phyloP scores from a whole-genome alignment of 2,329 filamentous ascomycete genomes.

The Drechslerella dactyloides region DNA sequence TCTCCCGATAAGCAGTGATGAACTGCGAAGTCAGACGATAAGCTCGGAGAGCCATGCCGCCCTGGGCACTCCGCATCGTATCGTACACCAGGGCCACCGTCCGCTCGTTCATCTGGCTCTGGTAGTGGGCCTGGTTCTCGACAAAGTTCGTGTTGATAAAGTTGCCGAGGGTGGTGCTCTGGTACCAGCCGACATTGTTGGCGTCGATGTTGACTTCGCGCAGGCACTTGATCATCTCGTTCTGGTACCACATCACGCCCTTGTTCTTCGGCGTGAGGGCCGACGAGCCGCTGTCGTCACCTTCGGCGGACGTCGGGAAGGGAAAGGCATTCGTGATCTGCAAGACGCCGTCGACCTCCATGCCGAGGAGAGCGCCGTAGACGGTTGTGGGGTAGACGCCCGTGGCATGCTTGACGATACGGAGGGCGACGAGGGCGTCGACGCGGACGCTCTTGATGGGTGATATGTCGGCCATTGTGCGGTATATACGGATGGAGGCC shows the following conservation, averaged over 20 bases:
- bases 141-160: constrained; percentile 94
- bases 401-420: constrained; percentile 95
- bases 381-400: constrained; percentile 85
- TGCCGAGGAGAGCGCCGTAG: constrained; percentile 88
- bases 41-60: constrained; percentile 84
- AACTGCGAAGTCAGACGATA: constrained; percentile 88
- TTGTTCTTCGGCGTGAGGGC: constrained; percentile 91
- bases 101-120: constrained; percentile 85
- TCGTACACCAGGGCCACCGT: constrained; percentile 92
- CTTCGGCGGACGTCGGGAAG: constrained; percentile 68
- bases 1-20: constrained; percentile 91
- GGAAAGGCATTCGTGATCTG: constrained; percentile 95
- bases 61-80: constrained; percentile 91
- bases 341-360: constrained; percentile 81
- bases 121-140: constrained; percentile 97
- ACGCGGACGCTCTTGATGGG: constrained; percentile 82
- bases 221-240: constrained; percentile 95
- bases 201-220: constrained; percentile 98
- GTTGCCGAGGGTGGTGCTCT: constrained; percentile 97
- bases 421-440: constrained; percentile 95
- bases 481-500: constrained; percentile 20
- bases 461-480: constrained; percentile 42
- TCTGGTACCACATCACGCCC: constrained; percentile 84
- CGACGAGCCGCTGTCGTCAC: constrained; percentile 62
- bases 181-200: constrained; percentile 98